Evolutionary conservation across 2,329 filamentous ascomycete species (phyloP).

Genomic region (Cladophialophora bantiana): DNA sequence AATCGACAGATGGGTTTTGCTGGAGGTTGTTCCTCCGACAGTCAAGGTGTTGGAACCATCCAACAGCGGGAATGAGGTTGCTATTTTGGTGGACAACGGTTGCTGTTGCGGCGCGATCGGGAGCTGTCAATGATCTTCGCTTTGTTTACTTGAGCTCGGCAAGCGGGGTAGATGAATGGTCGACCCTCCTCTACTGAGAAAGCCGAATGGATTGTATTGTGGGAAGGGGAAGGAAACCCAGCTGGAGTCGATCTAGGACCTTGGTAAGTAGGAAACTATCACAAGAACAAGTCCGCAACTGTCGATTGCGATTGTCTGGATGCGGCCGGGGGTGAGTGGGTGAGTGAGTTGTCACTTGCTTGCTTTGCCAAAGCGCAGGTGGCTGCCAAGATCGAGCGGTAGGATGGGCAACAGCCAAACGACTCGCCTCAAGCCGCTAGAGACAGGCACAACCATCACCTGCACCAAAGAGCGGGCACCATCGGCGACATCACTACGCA

Average conservation of each 20-base stretch:
- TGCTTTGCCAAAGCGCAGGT: constrained; percentile 4
- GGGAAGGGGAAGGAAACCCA: neutral
- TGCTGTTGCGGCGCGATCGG: neutral
- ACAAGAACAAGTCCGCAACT: neutral
- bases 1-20: constrained; percentile 13
- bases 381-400: constrained; percentile 2
- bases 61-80: constrained; percentile 8
- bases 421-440: neutral
- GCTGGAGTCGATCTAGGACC: neutral
- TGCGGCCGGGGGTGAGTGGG: neutral
- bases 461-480: too few species aligned
- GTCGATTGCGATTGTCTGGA: constrained; percentile 4
- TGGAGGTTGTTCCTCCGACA: constrained; percentile 38
- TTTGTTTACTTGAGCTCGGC: constrained; percentile 26
- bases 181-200: neutral
- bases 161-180: constrained; percentile 17
- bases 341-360: constrained; percentile 7
- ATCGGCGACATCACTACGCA: too few species aligned
- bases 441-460: neutral
- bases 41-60: constrained; percentile 31
- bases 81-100: neutral
- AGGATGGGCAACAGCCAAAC: constrained; percentile 5
- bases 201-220: neutral
- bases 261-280: neutral
- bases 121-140: constrained; percentile 2